phyloP scores from a whole-genome alignment of 495 filamentous ascomycete species.

The Aspergillus olivimuriae region DNA sequence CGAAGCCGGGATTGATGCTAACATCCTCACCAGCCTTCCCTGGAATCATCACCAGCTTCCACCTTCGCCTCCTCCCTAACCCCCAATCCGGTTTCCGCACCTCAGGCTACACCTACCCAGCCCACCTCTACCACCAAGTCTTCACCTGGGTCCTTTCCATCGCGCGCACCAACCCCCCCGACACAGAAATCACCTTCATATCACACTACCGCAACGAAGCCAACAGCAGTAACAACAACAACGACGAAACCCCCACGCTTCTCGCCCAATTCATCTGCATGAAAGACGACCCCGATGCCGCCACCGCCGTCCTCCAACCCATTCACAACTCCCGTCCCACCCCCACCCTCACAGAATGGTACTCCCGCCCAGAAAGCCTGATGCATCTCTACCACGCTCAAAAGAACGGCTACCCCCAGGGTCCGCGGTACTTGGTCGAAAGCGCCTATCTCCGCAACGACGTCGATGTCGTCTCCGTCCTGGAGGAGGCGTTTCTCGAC shows the following conservation, averaged over 20 bases:
- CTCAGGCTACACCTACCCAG: constrained; percentile 40
- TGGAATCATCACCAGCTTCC: constrained; percentile 41
- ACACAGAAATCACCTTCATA: constrained; percentile 39
- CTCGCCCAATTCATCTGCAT: constrained; percentile 39
- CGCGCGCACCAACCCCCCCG: constrained; percentile 27
- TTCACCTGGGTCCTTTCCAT: constrained; percentile 39
- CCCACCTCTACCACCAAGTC: constrained; percentile 29
- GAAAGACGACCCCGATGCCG: constrained; percentile 25
- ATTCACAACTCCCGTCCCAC: constrained; percentile 30
- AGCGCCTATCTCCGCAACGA: constrained; percentile 44
- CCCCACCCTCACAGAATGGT: constrained; percentile 21
- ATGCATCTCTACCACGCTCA: constrained; percentile 35
- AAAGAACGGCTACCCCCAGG: constrained; percentile 30
- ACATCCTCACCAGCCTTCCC: too few relatives aligned
- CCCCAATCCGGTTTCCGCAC: constrained; percentile 25
- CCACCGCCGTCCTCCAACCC: constrained; percentile 22
- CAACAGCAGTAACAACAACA: constrained; percentile 20
- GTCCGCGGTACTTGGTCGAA: constrained; percentile 42
- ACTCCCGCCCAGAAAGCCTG: constrained; percentile 33
- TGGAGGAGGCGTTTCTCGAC: constrained; percentile 39
- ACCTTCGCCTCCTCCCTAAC: constrained; percentile 30
- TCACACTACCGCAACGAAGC: constrained; percentile 20
- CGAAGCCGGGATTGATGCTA: too few relatives aligned
- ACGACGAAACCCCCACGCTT: constrained; percentile 20
- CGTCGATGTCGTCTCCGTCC: constrained; percentile 30